Conservation (phyloP, 139 green algal species). For the Auxenochlorella protothecoides region DNA sequence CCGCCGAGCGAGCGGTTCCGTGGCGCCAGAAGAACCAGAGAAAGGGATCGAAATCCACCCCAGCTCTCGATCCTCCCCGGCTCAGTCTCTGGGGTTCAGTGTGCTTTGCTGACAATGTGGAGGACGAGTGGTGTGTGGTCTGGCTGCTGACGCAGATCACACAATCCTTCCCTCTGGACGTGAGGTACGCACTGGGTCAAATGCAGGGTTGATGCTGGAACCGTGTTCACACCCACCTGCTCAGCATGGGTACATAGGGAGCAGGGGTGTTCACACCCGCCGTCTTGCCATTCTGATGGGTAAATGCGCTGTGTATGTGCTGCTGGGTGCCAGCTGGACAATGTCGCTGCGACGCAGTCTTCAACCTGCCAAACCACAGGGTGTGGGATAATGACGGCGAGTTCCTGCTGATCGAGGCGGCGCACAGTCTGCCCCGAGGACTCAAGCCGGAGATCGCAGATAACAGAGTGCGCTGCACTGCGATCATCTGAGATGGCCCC, state of each 20-base stretch:
- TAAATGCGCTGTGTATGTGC: too few species aligned
- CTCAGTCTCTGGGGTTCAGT: conserved; percentile 48
- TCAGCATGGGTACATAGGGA: background rate
- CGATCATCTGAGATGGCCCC: background rate
- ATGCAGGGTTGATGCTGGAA: too few species aligned
- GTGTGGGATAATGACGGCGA: conserved; percentile 91
- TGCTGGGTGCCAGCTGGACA: too few species aligned
- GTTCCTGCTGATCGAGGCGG: conserved; percentile 94
- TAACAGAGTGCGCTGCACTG: conserved; percentile 39
- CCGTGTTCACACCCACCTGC: background rate
- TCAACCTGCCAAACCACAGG: conserved; percentile 1
- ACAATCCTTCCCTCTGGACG: conserved; percentile 18
- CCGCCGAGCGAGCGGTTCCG: background rate
- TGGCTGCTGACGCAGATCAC: conserved; percentile 62
- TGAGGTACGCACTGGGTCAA: conserved; percentile 5
- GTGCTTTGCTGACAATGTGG: conserved; percentile 69
- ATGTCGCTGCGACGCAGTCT: too few species aligned
- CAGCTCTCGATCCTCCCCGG: background rate
- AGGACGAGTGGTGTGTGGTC: conserved; percentile 82
- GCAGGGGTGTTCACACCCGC: background rate
- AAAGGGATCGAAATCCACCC: background rate
- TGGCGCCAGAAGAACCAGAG: conserved; percentile 8
- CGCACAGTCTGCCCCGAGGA: conserved; percentile 71
- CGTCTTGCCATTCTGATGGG: background rate
- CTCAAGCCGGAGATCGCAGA: conserved; percentile 51